Evolutionary conservation across 176 grass and related monocot genomes (phyloP), one percentile per base, ranked within the genome.

Genomic region (Saccharum officinarum): DNA sequence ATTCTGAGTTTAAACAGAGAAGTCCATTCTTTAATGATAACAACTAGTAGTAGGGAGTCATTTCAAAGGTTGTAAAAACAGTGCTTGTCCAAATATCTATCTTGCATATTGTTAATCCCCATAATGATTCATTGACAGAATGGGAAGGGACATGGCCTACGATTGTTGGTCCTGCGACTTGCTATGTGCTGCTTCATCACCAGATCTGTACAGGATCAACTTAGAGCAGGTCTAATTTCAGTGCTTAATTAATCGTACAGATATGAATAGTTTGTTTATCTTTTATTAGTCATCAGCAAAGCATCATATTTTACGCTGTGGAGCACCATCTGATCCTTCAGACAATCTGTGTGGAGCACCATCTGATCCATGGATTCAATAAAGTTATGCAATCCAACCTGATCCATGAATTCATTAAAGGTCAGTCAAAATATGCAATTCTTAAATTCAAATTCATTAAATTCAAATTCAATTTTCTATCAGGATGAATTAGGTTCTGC

Each of bases 111-210:
- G 26, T 18, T 20, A n/a, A 67, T 82, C 10, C 84, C 34, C 28
- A 30, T 64, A 81, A 37, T 82, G 13, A 82, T 26, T 70, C 14
- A 40, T 78, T 90, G 20, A 78, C 82, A 98, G 96, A 82, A 95
- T 98, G 96, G 96, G 96, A 83, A 98, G 96, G 79, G 96, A 98
- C 81, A 90, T 98, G 77, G 83, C 87, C 40, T 98, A 98, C 50
- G 93, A 98, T 86, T 93, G 91, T 69, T 98, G 93, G 93, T 95
- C 96, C 71, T 98, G 96, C 50, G 91, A 98, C 82, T 90, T 98
- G 81, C 64, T 98, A 66, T 98, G 93, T 45, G 93, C 93, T 85
- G 93, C 96, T 90, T 95, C 96, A 60, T 98, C 96, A 33, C 87
- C 93, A 81, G 91, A 98, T 87, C 17, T 95, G 9, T 98, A 98